Base-by-base conservation (phyloP, 2,329 filamentous ascomycete genomes). In the Aspergillus thermomutatus region DNA sequence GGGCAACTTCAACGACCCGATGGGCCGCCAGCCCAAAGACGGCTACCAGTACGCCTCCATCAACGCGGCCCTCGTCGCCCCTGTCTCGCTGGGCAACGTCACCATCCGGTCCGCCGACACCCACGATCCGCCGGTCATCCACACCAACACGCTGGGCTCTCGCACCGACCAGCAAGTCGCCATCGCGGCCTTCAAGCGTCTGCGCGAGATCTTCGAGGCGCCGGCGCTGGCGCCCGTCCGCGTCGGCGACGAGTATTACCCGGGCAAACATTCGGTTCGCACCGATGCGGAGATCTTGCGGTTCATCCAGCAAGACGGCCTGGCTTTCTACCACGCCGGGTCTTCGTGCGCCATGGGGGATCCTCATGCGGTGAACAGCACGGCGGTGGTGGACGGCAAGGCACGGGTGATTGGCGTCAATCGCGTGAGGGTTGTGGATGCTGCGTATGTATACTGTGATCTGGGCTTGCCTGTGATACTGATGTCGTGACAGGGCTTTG, bases 11-110 rank as follows among this genome's bases (percentile, higher is more conserved):
- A 45, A 45, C 41, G 41, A 45, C 41, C 41, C 41, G 7, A 23
- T 45, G 41, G 41, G 41, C 21, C 19, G 41, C 41, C 41, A 45
- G 41, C 41, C 58, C 26, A 61, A 45, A 45, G 34, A 46, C 48
- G 48, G 58, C 27, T 25, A 51, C 21, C 31, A 51, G n/a, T 63
- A 63, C 46, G 54, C 54, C 10, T 50, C 56, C 25, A 49, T 58
- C 25, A 43, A 31, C 8, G 53, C 27, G 2, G 53, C 49, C 8
- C 34, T 60, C n/a, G 45, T 59, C 6, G 53, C 71, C 0, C 71
- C 75, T 0, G 55, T 72, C 1, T 74, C 69, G 1, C 68, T 71
- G 1, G 62, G 60, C 48, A 55, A 51, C 19, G 54, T 64, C 23
- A 52, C 49, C 5, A 53, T 64, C 31, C 27, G 11, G 19, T 43